phyloP scores from a whole-genome alignment of 352 stramenopile species.

The Blastocystis sp. region DNA sequence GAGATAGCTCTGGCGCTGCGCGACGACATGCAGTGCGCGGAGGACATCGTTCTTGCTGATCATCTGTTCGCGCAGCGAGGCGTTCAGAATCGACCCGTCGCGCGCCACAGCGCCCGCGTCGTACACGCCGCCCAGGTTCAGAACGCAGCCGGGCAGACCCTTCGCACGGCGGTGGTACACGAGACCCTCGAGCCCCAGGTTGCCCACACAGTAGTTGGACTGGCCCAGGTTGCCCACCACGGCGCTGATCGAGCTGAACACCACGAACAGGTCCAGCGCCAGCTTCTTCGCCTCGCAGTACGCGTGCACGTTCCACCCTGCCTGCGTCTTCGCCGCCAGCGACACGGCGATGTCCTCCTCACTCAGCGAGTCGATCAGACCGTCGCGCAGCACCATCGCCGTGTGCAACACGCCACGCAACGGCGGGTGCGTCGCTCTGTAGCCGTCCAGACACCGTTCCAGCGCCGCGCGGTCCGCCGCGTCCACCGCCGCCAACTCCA shows the following conservation, averaged over 20 bases:
- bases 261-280: conserved; percentile 49
- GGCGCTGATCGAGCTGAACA: conserved; percentile 40
- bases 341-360: conserved; percentile 31
- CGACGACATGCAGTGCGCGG: conserved; percentile 21
- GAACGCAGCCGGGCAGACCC: background rate
- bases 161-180: background rate
- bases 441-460: conserved; percentile 24
- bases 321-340: conserved; percentile 25
- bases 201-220: conserved; percentile 64
- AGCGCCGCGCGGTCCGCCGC: conserved; percentile 5
- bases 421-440: background rate
- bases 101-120: conserved; percentile 61
- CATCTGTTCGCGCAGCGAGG: conserved; percentile 34
- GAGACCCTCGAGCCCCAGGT: conserved; percentile 39
- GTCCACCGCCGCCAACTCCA: background rate
- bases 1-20: conserved; percentile 1
- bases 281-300: background rate
- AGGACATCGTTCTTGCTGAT: conserved; percentile 59
- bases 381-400: conserved; percentile 65
- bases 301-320: conserved; percentile 56
- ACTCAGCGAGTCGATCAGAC: conserved; percentile 31
- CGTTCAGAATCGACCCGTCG: conserved; percentile 42
- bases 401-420: conserved; percentile 30
- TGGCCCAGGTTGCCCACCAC: conserved; percentile 63
- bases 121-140: conserved; percentile 64